Evolutionary conservation across 2,329 filamentous ascomycete genomes (phyloP).

Genomic region (Clathrospora elynae): DNA sequence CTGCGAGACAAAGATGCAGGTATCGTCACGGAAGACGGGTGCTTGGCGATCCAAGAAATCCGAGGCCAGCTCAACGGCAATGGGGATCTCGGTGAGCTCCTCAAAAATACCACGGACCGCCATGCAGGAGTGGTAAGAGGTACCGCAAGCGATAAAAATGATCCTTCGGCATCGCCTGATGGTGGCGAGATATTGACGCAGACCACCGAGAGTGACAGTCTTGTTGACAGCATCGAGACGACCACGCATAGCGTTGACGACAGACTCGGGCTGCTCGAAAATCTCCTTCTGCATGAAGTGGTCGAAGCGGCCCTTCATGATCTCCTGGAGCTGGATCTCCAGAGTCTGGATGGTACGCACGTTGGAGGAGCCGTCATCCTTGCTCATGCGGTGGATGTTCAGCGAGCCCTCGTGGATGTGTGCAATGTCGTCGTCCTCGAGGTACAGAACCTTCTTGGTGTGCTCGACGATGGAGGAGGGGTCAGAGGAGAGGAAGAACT

Average conservation of each 20-base stretch:
- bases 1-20: conserved; percentile 97
- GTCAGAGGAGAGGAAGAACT: conserved; percentile 99
- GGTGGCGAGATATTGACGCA: conserved; percentile 94
- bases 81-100: conserved; percentile 96
- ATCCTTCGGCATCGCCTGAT: conserved; percentile 96
- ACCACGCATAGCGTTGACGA: conserved; percentile 99
- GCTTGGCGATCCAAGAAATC: conserved; percentile 97
- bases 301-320: conserved; percentile 99
- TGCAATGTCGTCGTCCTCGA: conserved; percentile 99
- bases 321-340: conserved; percentile 98
- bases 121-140: conserved; percentile 99
- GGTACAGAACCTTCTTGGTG: conserved; percentile 99
- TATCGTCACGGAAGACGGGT: conserved; percentile 98
- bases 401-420: conserved; percentile 99
- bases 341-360: conserved; percentile 98
- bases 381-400: conserved; percentile 97
- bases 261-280: conserved; percentile 98
- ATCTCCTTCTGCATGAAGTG: conserved; percentile 99
- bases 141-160: conserved; percentile 99
- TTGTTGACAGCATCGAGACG: conserved; percentile 93
- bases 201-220: conserved; percentile 91
- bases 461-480: conserved; percentile 98
- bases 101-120: conserved; percentile 97
- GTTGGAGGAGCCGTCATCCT: conserved; percentile 95
- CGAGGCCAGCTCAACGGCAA: conserved; percentile 93